phyloP scores from a whole-genome alignment of 805 yeast genomes.

The Brettanomyces nanus region DNA sequence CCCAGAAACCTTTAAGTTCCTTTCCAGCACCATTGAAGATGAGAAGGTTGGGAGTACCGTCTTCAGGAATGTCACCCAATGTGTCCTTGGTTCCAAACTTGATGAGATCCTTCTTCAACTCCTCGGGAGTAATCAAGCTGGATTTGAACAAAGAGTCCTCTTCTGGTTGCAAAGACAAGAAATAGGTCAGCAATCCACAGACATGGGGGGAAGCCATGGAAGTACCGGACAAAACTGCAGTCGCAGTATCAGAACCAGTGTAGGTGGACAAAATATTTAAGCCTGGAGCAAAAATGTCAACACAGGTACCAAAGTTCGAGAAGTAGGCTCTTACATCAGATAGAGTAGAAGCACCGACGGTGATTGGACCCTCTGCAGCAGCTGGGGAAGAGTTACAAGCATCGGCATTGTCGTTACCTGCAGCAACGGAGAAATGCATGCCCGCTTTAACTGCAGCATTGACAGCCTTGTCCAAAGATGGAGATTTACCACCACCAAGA shows the following conservation, averaged over 20 bases:
- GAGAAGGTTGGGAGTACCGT: slow-evolving; percentile 63
- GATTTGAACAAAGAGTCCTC: slow-evolving; percentile 56
- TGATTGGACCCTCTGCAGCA: slow-evolving; percentile 71
- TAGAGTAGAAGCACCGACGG: slow-evolving; percentile 92
- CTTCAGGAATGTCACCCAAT: slow-evolving; percentile 56
- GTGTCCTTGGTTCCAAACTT: slow-evolving; percentile 56
- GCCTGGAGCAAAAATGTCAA: slow-evolving; percentile 96
- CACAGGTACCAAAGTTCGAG: slow-evolving; percentile 93
- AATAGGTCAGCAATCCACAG: slow-evolving; percentile 86
- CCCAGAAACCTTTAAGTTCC: slow-evolving; percentile 61
- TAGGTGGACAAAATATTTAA: slow-evolving; percentile 78
- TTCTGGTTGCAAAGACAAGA: slow-evolving; percentile 77
- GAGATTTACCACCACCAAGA: slow-evolving; percentile 87
- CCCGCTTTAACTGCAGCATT: slow-evolving; percentile 87
- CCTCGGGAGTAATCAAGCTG: slow-evolving; percentile 56
- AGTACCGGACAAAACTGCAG: slow-evolving; percentile 86
- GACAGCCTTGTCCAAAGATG: slow-evolving; percentile 79
- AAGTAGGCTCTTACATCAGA: slow-evolving; percentile 89
- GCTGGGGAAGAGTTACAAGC: slow-evolving; percentile 94
- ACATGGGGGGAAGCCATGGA: slow-evolving; percentile 99
- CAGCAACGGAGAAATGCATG: slow-evolving; percentile 89
- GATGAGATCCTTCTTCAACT: slow-evolving; percentile 68
- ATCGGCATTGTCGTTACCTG: slow-evolving; percentile 90
- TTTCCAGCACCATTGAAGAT: slow-evolving; percentile 80
- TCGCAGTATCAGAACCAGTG: slow-evolving; percentile 67